phyloP scores from a whole-genome alignment of 2,329 filamentous ascomycete genomes.

The Purpureocillium takamizusanense region DNA sequence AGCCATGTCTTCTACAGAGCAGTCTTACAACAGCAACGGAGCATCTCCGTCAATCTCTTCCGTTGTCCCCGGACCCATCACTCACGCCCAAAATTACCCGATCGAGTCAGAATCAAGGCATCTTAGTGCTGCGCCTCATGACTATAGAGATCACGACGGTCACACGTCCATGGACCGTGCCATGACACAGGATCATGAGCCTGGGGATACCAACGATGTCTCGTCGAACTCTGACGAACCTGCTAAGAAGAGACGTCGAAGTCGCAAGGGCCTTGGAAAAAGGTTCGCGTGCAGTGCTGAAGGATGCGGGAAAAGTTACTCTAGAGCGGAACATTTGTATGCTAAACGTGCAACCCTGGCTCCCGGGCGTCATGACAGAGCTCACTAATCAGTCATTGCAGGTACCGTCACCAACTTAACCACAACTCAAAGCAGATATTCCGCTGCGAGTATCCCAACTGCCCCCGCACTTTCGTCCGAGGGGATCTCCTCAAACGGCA shows the following conservation, averaged over 20 bases:
- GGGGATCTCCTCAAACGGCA: slow-evolving; percentile 86
- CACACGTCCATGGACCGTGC: too few species aligned
- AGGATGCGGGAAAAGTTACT: slow-evolving; percentile 93
- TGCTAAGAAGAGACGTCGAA: slow-evolving; percentile 51
- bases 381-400: slow-evolving; percentile 22
- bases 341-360: slow-evolving; percentile 17
- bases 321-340: slow-evolving; percentile 88
- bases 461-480: slow-evolving; percentile 81
- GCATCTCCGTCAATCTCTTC: too few species aligned
- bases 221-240: slow-evolving; percentile 8
- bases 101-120: too few species aligned
- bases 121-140: too few species aligned
- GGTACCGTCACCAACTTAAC: slow-evolving; percentile 87
- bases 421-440: slow-evolving; percentile 95
- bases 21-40: too few species aligned
- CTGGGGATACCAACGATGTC: slow-evolving; percentile 1
- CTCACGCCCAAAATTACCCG: too few species aligned
- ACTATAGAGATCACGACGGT: too few species aligned
- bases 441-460: slow-evolving; percentile 85
- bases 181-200: too few species aligned
- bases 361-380: too few species aligned
- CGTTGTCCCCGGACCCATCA: too few species aligned
- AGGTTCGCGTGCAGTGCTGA: slow-evolving; percentile 76
- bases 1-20: too few species aligned
- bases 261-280: slow-evolving; percentile 72